phyloP scores from a whole-genome alignment of 148 eudicot species.

The Vaccinium darrowii region DNA sequence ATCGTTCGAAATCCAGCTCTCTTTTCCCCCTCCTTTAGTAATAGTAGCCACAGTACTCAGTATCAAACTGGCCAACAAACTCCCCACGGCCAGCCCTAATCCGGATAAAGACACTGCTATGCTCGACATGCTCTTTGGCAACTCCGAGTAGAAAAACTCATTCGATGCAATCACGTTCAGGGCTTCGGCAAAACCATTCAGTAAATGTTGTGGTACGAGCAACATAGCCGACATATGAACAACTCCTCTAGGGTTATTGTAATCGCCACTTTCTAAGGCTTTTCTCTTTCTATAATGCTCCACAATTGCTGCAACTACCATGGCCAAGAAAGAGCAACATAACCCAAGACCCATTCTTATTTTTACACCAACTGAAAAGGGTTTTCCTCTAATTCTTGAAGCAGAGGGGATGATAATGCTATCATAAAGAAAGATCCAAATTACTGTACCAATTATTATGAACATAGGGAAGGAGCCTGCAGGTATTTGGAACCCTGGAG shows the following conservation, averaged over 20 bases:
- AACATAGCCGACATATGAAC: conserved; percentile 72
- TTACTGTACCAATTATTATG: conserved; percentile 42
- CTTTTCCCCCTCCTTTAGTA: conserved; percentile 48
- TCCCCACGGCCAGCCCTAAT: conserved; percentile 66
- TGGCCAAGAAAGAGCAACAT: conserved; percentile 20
- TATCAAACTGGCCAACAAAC: conserved; percentile 52
- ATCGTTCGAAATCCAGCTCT: conserved; percentile 64
- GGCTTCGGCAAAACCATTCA: conserved; percentile 76
- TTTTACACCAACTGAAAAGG: conserved; percentile 48
- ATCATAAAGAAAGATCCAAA: conserved; percentile 76
- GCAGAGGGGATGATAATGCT: conserved; percentile 68
- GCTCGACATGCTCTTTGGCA: conserved; percentile 89
- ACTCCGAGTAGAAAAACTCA: conserved; percentile 77
- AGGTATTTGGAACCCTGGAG: conserved; percentile 57
- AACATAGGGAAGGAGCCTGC: conserved; percentile 73
- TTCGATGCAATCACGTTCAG: neutral
- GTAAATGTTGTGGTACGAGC: conserved; percentile 48
- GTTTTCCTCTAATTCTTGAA: conserved; percentile 56
- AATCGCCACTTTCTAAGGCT: conserved; percentile 46
- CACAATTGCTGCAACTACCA: conserved; percentile 25
- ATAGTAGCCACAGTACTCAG: conserved; percentile 42
- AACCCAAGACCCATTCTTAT: conserved; percentile 78
- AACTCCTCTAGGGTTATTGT: conserved; percentile 33
- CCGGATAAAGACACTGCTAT: conserved; percentile 52
- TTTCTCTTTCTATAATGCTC: conserved; percentile 49